phyloP scores from a whole-genome alignment of 495 filamentous ascomycete species.

The Xylaria venustula region DNA sequence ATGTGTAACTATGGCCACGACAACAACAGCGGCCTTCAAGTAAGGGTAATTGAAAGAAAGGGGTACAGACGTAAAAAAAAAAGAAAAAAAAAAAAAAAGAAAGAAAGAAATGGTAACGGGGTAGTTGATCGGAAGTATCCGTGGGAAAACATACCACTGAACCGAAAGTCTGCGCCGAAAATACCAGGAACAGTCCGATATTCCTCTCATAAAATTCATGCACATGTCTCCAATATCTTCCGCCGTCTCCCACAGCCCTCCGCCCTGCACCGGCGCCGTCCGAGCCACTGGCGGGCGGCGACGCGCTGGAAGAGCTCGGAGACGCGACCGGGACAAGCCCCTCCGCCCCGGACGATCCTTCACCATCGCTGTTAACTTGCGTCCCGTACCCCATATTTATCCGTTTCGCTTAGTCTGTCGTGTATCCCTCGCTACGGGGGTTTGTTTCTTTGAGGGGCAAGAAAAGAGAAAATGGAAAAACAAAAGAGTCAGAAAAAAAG shows the following conservation, averaged over 20 bases:
- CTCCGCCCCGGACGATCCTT: not conserved
- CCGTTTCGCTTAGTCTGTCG: no score
- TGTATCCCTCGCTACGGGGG: no score
- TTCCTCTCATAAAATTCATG: conserved; percentile 41
- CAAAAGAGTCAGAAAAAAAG: no score
- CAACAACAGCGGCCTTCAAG: no score
- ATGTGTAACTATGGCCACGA: no score
- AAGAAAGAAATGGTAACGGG: not conserved
- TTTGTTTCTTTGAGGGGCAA: not conserved
- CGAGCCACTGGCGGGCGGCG: not conserved
- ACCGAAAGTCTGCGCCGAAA: conserved; percentile 72
- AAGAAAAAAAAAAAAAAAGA: no score
- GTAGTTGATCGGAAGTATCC: not conserved
- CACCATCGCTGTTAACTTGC: not conserved
- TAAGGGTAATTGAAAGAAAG: no score
- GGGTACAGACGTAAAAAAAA: no score
- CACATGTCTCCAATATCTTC: not conserved
- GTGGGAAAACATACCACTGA: conserved; percentile 39
- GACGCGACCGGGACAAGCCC: not conserved
- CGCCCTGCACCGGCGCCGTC: not conserved
- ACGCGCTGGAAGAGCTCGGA: not conserved
- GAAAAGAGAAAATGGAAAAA: no score
- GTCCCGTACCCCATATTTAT: conserved; percentile 1
- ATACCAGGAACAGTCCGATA: conserved; percentile 66
- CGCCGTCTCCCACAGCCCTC: not conserved